Conservation (phyloP, 306 rosid genomes). For the Malus asiatica region DNA sequence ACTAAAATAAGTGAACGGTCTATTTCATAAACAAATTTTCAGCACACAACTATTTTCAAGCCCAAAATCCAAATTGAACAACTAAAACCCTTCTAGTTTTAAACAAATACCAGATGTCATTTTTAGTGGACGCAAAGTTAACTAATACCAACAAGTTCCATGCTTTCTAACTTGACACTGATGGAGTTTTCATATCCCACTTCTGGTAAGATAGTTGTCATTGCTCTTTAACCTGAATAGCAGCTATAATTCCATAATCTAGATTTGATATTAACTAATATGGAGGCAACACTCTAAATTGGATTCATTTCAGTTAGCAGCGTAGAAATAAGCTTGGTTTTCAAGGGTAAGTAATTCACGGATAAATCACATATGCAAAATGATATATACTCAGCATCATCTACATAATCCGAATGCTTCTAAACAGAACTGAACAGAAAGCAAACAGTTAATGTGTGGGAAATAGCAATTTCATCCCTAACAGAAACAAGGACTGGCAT, state of each 20-base stretch:
- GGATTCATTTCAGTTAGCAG: not conserved
- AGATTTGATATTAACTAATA: not conserved
- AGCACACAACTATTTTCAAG: not conserved
- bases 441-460: not conserved
- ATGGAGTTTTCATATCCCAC: not conserved
- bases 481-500: constrained; percentile 1
- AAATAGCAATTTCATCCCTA: not conserved
- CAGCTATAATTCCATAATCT: not conserved
- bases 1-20: not conserved
- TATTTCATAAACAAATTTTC: not conserved
- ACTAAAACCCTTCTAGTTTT: not conserved
- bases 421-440: not conserved
- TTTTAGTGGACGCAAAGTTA: not conserved
- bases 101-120: not conserved
- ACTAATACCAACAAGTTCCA: not conserved
- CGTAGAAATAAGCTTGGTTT: not conserved
- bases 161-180: not conserved
- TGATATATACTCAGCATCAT: not conserved
- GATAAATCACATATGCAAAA: not conserved
- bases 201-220: not conserved
- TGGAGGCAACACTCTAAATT: not conserved
- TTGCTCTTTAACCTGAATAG: not conserved
- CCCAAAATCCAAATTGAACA: not conserved
- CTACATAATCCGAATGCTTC: not conserved
- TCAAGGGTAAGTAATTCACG: not conserved